Evolutionary conservation across 768 basidiomycete genomes (phyloP), one percentile per base, ranked within the genome.

Genomic region (Amanita phalloides): DNA sequence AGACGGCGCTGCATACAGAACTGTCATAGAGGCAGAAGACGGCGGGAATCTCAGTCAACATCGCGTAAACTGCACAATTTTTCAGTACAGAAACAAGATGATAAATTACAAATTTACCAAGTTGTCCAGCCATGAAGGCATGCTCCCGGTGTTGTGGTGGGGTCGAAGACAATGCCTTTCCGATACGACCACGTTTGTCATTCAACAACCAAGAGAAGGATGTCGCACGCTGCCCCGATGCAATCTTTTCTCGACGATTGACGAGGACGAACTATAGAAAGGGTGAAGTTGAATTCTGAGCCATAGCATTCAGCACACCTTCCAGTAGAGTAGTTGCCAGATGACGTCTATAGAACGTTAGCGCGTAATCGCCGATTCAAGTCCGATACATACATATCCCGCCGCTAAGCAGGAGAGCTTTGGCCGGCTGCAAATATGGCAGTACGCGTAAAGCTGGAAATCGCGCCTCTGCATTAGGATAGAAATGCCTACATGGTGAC

Each of bases 311-410:
- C 32, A 30, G 45, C 63, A 53, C 55, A 82, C 85, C 74, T 96
- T 95, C 86, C 90, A 97, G 62, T 98, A 98, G 26, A 92, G 66
- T 28, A 84, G 61, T 71, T 98, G 95, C 95, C 95, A 98, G 32
- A 89, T 75, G 33, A 90, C 69, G 65, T 96, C 94, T 98, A 56
- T 41, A 57, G 32, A 54, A 56, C 20, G 59, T 53, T 62, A 9
- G 61, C 49, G 50, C 48, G 36, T 17, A 53, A 35, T 50, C 39
- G 20, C 49, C 45, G 6, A 9, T 51, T 42, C 36, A 37, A 17
- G 28, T 30, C 38, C 46, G 45, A 46, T 2, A 72, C 90, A 62
- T 57, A 96, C 93, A 97, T 53, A 94, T 85, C 39, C 79, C 78
- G 36, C 86, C 81, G 58, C 84, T 90, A 49, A 96, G 69, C 20